Base-by-base conservation (phyloP, 2,329 filamentous ascomycete species). In the Colletotrichum spaethianum region DNA sequence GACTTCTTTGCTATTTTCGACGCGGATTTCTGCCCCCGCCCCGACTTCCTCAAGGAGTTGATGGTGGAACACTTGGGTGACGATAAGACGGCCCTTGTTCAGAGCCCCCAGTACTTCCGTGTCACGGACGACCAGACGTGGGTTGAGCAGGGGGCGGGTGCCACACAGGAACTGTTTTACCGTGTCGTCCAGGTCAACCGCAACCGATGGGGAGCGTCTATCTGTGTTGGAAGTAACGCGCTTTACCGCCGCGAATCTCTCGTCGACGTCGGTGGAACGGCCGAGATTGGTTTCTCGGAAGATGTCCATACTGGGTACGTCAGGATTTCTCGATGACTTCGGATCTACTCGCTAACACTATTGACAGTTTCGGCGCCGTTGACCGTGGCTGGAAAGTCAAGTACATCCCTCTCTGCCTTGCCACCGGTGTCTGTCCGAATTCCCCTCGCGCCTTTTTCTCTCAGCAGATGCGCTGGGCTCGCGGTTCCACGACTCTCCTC, bases 401-500 rank as follows among this genome's bases (percentile, higher is more conserved):
- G 72, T 84, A 84, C 69, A 76, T 84, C 6, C 82, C 82, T 11
- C 76, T 84, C 16, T 83, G 82, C 66, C 76, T 84, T 61, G 83
- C 83, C 1, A 83, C 81, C 38, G 83, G 83, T n/a, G 81, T 84
- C 62, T 83, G 83, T 66, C 83, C 83, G 16, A 82, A 84, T 69
- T 83, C 80, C 0, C 83, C 83, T 2, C 77, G 82, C 5, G 82
- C 83, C 0, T 83, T 83, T 70, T 84, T 84, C 73, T 83, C 80
- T 46, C 83, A 84, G 78, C 83, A 84, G 76, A 83, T 84, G 82
- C 79, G 83, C 20, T 84, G 83, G 83, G 82, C 82, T 14, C 79
- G 81, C 63, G 82, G 82, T 26, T 82, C 79, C 57, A 84, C 81
- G 1, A 83, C 82, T 1, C 77, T 84, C n/a, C 75, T 83, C 20